Base-by-base conservation (phyloP, 768 basidiomycete species). In the Termitomyces bulborhizus region DNA sequence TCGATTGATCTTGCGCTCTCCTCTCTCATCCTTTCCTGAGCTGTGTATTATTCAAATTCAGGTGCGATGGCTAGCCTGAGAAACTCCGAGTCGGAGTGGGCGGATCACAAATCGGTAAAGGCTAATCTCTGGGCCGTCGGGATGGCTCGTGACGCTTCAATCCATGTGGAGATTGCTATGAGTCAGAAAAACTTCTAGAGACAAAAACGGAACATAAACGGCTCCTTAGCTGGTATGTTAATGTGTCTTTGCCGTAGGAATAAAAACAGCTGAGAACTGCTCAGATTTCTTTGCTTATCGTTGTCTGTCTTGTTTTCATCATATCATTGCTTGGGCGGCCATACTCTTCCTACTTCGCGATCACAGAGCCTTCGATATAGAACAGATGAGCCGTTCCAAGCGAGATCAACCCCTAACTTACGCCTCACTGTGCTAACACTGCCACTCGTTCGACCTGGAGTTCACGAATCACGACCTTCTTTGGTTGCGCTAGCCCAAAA, bases 211-310 rank as follows among this genome's bases (percentile, higher is more conserved):
- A 36, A 48, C 24, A 37, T 39, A n/a, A 29, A 50, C 9, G 48
- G 37, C 7, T 50, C 48, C 12, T 54, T 46, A 6, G 15, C 29
- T 4, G 51, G 42, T 51, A 43, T 18, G 31, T 36, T 3, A 16
- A 52, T 5, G 8, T 16, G 4, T 31, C 4, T 15, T 3, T 29
- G 12, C 18, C 9, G 39, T 26, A 37, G 11, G n/a, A 21, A 24
- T 27, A n/a, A 9, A n/a, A 16, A 26, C 27, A n/a, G 12, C 15
- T 27, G 44, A 29, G 54, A 39, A 54, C 51, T 29, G 8, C 21
- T 21, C 58, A 78, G 85, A 76, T 11, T 89, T 88, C 70, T 77
- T 88, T 59, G 81, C 69, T 21, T 3, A 68, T 88, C 39, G 73
- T 88, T 40, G 78, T 86, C 37, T 66, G 71, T 44, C 75, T 89